Base-by-base conservation (phyloP, 768 basidiomycete genomes). In the Rhizopogon roseolus region DNA sequence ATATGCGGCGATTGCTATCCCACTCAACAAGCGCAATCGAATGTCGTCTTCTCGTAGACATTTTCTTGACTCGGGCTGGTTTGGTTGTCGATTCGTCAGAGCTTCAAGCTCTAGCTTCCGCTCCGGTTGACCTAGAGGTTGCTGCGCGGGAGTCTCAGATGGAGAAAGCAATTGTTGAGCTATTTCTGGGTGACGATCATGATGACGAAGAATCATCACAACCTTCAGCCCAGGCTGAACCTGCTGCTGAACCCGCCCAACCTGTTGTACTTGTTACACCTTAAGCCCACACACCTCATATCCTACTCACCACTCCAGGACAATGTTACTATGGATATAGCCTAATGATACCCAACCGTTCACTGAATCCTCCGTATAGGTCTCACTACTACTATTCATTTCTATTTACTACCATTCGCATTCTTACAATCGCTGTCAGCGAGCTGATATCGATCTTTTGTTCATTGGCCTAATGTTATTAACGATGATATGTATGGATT, bases 41-140 rank as follows among this genome's bases (percentile, higher is more conserved):
- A 72, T 93, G 92, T 64, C 88, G 89, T 49, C 73, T 94, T 41
- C 83, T 95, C 53, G 76, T 93, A 28, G 86, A 91, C 57, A 88
- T 92, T 75, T 88, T 90, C 71, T 73, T 96, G 54, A 77, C 82
- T 11, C 83, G 82, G 58, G 77, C 77, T 50, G 82, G 81, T 16
- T 76, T 76, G 41, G 50, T 69, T 10, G 19, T 65, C 19, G 70
- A 73, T 32, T 56, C 66, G 25, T 64, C 71, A 62, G 44, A 57
- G 40, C 50, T 52, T 19, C 66, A 67, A 29, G 63, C 65, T 10
- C 65, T 66, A 42, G 60, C 72, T 11, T 64, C 67, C 49, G 66
- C 73, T 22, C 65, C 73, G 25, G 64, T 73, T 7, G 68, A 72
- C 37, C 73, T 67, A 42, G 69, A 76, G 52, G 41, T 62, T 44